phyloP scores from a whole-genome alignment of 2,329 filamentous ascomycete genomes.

The Arthroderma sp. region DNA sequence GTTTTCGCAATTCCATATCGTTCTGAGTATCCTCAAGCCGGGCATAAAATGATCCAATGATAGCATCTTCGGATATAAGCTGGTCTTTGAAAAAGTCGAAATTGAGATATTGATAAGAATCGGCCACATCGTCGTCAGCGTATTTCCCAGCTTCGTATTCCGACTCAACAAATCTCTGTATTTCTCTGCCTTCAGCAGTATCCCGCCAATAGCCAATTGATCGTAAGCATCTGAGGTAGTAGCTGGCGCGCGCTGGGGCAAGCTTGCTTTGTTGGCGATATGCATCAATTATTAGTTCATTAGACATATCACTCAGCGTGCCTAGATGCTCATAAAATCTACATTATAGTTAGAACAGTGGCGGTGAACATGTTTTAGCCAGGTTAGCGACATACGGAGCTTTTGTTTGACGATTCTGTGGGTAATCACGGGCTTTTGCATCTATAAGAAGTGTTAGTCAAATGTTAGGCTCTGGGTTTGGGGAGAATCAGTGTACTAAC shows the following conservation, averaged over 20 bases:
- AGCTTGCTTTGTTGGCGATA: conserved; percentile 48
- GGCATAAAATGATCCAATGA: conserved; percentile 51
- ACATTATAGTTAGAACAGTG: conserved; percentile 5
- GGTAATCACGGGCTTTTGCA: conserved; percentile 1
- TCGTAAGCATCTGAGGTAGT: conserved; percentile 56
- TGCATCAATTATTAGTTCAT: conserved; percentile 49
- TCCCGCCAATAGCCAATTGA: conserved; percentile 44
- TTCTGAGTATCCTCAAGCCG: conserved; percentile 45
- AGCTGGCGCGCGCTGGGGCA: conserved; percentile 44
- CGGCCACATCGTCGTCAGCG: conserved; percentile 44
- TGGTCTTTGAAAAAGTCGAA: conserved; percentile 35
- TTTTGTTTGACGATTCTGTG: not conserved
- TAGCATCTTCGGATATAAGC: conserved; percentile 44
- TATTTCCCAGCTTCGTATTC: conserved; percentile 48
- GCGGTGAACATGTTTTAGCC: not conserved
- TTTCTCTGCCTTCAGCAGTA: conserved; percentile 37
- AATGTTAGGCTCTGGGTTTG: not conserved
- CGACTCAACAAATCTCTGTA: conserved; percentile 47
- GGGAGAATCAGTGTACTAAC: conserved; percentile 18
- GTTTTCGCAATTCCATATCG: conserved; percentile 45
- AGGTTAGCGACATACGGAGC: conserved; percentile 22
- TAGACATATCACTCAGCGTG: conserved; percentile 49
- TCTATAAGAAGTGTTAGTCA: conserved; percentile 4
- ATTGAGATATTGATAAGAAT: conserved; percentile 50
- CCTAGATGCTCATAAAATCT: conserved; percentile 53